These are phyloP conservation scores for Postia placenta DNA, from an alignment of 768 basidiomycete genomes.

Conservation along the genomic window DNA sequence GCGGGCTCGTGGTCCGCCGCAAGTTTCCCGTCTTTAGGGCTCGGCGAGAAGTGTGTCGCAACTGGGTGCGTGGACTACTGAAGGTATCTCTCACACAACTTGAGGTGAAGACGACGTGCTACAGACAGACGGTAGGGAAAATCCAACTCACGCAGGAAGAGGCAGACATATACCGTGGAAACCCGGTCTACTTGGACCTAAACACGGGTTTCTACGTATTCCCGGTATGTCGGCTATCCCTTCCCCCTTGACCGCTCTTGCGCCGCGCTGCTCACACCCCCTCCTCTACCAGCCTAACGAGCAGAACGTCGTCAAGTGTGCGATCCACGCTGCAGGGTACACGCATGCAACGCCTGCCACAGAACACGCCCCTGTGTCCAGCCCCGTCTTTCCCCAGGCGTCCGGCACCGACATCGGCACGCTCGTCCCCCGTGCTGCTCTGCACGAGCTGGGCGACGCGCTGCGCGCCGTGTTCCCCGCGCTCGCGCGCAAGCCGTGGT, in stretches of 20 bases:
- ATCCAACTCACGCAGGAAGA: slow-evolving; percentile 73
- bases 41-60: slow-evolving; percentile 53
- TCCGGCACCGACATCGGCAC: slow-evolving; percentile 33
- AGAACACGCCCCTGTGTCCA: slow-evolving; percentile 46
- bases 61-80: slow-evolving; percentile 62
- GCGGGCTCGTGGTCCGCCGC: slow-evolving; percentile 85
- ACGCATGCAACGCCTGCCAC: slow-evolving; percentile 33
- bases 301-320: slow-evolving; percentile 69
- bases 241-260: too few relatives aligned
- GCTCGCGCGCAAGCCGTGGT: slow-evolving; percentile 67
- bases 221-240: slow-evolving; percentile 44
- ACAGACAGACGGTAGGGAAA: slow-evolving; percentile 74
- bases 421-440: slow-evolving; percentile 55
- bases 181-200: slow-evolving; percentile 72
- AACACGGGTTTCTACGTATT: slow-evolving; percentile 75
- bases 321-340: slow-evolving; percentile 71
- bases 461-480: slow-evolving; percentile 67
- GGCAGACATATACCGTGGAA: slow-evolving; percentile 48
- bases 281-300: slow-evolving; percentile 49
- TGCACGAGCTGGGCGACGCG: slow-evolving; percentile 43
- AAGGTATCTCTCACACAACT: not conserved
- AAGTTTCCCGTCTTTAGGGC: slow-evolving; percentile 53
- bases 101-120: not conserved
- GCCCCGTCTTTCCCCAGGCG: slow-evolving; percentile 59
- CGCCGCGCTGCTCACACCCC: not conserved